Evolutionary conservation across 192 early-diverging fungal species (phyloP).

Genomic region (Dimargaris xerosporica): DNA sequence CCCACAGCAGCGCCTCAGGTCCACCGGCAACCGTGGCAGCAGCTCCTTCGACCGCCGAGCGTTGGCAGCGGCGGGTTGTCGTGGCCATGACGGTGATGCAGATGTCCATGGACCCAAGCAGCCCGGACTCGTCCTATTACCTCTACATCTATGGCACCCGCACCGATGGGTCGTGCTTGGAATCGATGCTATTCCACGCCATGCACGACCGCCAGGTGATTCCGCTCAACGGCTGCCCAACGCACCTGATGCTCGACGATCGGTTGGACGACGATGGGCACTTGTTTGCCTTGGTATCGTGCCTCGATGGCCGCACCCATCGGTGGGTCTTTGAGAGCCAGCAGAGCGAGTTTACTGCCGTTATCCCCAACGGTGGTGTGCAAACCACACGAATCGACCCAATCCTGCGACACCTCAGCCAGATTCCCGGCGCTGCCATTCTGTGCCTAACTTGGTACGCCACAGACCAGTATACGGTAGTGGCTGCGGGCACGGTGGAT

Average conservation of each 20-base stretch:
- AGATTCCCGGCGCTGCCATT: not conserved
- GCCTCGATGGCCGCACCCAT: not conserved
- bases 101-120: not conserved
- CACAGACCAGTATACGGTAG: no score
- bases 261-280: not conserved
- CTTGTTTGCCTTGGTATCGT: not conserved
- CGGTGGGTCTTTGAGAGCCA: not conserved
- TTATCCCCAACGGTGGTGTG: not conserved
- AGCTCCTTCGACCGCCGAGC: not conserved
- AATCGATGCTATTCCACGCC: not conserved
- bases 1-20: not conserved
- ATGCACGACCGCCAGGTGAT: slow-evolving; percentile 1
- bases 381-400: not conserved
- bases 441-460: no score
- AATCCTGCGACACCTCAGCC: not conserved
- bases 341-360: not conserved
- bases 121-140: not conserved
- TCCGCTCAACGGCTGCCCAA: not conserved
- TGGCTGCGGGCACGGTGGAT: no score
- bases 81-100: not conserved
- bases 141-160: not conserved
- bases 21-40: not conserved
- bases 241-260: not conserved
- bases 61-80: not conserved
- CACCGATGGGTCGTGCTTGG: not conserved